Percentiles rank a stretch among this genome's conserved stretches.
These are phyloP conservation scores for Coemansia sp. DNA, from an alignment of 192 early-diverging fungal species.

Conservation along the genomic window DNA sequence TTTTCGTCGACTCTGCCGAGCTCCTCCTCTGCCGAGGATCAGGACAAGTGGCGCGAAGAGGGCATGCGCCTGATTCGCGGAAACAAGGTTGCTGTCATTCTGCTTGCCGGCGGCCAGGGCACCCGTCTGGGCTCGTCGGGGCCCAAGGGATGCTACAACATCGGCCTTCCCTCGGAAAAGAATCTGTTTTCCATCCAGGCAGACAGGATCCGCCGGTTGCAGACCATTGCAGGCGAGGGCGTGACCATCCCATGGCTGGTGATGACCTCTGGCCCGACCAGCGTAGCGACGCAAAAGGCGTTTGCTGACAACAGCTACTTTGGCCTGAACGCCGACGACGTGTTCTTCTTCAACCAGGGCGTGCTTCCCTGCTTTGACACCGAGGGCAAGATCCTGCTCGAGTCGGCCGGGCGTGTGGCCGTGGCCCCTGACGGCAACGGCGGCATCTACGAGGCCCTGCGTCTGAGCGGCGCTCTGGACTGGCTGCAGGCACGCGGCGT, in stretches of 20 bases:
- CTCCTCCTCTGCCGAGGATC: slow-evolving; percentile 51
- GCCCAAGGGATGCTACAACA: slow-evolving; percentile 96
- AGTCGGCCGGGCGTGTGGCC: slow-evolving; percentile 70
- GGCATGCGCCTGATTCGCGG: slow-evolving; percentile 80
- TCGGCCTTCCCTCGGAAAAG: slow-evolving; percentile 84
- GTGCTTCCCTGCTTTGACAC: slow-evolving; percentile 88
- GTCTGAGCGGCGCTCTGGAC: slow-evolving; percentile 74
- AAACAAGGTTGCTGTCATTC: slow-evolving; percentile 90
- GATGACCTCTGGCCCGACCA: slow-evolving; percentile 97
- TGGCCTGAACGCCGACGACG: slow-evolving; percentile 80
- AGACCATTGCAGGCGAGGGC: slow-evolving; percentile 62
- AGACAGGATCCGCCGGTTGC: slow-evolving; percentile 85
- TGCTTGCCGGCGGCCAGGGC: slow-evolving; percentile 91
- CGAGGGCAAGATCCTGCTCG: slow-evolving; percentile 95
- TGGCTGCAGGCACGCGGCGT: slow-evolving; percentile 82
- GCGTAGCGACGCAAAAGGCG: slow-evolving; percentile 69
- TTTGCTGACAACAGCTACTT: slow-evolving; percentile 86
- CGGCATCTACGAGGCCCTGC: slow-evolving; percentile 94
- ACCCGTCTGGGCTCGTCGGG: slow-evolving; percentile 77
- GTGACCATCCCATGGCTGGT: slow-evolving; percentile 93
- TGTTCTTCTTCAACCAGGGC: slow-evolving; percentile 96
- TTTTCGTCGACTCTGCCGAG: slow-evolving; percentile 65
- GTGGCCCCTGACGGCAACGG: slow-evolving; percentile 89
- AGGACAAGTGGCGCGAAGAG: slow-evolving; percentile 66
- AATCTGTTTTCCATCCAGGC: slow-evolving; percentile 93